Base-by-base conservation (phyloP, 805 yeast species). In the Candida bentonensis region DNA sequence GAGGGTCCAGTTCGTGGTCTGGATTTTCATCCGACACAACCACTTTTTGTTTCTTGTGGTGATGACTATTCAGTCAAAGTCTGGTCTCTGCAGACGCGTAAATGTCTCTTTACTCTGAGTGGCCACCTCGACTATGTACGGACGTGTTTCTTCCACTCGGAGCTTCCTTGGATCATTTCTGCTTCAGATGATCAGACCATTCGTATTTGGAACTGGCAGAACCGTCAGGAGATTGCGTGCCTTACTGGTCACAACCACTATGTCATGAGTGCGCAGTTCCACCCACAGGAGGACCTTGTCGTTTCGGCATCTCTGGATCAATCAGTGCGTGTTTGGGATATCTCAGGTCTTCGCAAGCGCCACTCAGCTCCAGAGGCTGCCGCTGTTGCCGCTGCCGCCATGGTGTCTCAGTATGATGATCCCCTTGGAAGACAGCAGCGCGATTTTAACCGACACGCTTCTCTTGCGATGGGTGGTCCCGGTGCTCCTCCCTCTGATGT, bases 121-220 rank as follows among this genome's bases (percentile, higher is more conserved):
- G 97, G 97, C 21, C 98, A 92, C 67, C 72, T 89, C 65, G 99
- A 92, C 67, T 92, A 88, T 63, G 83, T 92, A 47, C 77, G 99
- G 61, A 83, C 94, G 15, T 96, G 86, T 21, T 83, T 78, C 52
- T 92, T 92, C 76, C 99, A 92, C 67, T 82, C 78, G 55, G 96
- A 87, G 61, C 71, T 92, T 60, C 99, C 99, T 5, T 92, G 98
- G 98, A 83, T 92, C 59, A 77, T 92, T 48, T 82, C 96, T 22
- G 79, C 92, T 49, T 85, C 96, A 40, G 99, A 92, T 65, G 99
- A 92, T 69, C 98, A 92, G 67, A 92, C 99, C 25, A 87, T 94
- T 52, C 76, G 99, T 62, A 89, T 92, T 52, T 92, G 99, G 99
- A 94, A 92, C 67, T 92, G 98, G 98, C 98, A 94, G 69, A 88